Base-by-base conservation (phyloP, 352 stramenopile species). In the Globisporangium irregulare region DNA sequence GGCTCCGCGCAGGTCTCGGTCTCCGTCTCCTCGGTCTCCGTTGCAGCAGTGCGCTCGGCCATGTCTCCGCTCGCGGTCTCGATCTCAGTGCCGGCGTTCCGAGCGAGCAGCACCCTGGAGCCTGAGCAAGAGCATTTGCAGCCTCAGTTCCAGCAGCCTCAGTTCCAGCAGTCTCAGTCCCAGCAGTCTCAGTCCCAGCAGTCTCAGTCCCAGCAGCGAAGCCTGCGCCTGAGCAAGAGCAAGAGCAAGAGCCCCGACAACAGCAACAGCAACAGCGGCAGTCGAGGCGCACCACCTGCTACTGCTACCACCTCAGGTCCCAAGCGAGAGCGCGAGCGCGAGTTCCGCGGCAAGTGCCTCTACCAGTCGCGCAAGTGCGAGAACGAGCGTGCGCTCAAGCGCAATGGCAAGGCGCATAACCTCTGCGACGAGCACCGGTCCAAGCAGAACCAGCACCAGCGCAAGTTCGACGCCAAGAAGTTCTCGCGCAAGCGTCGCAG, bases 391-490 rank as follows among this genome's bases (percentile, higher is more conserved):
- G 85, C 85, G 18, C 60, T 93, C 60, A 93, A 93, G 69, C 81
- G 83, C 69, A 93, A 93, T 64, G 85, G 85, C 34, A 81, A 88
- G 62, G 73, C 85, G 29, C 85, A 93, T 74, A 93, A 93, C 54
- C 67, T 93, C 25, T 93, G 85, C 55, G 85, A 93, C 34, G 81
- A 88, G 64, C 85, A 93, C 66, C 83, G 85, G 15, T 73, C 68
- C 41, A 92, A 91, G 71, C 85, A 93, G 73, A 93, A 93, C 67
- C 80, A 90, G 73, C 83, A 93, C 68, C 85, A 93, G 64, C 83
- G 85, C 67, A 93, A 91, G 68, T 92, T 93, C 55, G 85, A 93
- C 66, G 84, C 80, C 43, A 93, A 91, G 67, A 92, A 90, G 72
- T 91, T 89, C 73, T 85, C 79, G 22, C 73, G 79, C 48, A 82